Evolutionary conservation across 2,329 filamentous ascomycete genomes (phyloP).

Genomic region (Aspergillus fischeri): DNA sequence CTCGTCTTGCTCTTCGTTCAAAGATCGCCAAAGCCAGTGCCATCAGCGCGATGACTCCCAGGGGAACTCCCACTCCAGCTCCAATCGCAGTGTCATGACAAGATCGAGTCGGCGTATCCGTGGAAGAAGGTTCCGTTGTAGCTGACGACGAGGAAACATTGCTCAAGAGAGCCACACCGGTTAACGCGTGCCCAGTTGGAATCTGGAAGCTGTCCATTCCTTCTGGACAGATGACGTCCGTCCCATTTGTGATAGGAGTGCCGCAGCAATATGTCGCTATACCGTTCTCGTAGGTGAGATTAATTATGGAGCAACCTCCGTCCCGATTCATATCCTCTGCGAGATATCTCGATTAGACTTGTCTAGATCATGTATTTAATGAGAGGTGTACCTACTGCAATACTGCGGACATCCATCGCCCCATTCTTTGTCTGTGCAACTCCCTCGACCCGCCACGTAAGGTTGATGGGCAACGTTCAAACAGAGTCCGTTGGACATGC

Average conservation of each 20-base stretch:
- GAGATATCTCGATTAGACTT: background rate
- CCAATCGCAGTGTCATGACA: background rate
- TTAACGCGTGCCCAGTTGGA: conserved; percentile 16
- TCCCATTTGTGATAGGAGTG: conserved; percentile 8
- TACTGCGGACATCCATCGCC: conserved; percentile 17
- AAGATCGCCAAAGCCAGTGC: background rate
- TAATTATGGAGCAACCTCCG: conserved; percentile 21
- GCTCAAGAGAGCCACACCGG: conserved; percentile 18
- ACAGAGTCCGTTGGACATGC: conserved; percentile 27
- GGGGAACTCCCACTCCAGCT: background rate
- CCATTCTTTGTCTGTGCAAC: conserved; percentile 29
- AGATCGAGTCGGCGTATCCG: background rate
- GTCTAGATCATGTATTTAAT: background rate
- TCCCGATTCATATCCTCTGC: conserved; percentile 9
- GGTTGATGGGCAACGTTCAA: conserved; percentile 20
- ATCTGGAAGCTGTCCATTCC: conserved; percentile 23
- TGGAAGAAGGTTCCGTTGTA: background rate
- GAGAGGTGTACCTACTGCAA: conserved; percentile 15
- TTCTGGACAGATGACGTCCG: conserved; percentile 14
- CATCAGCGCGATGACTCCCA: background rate
- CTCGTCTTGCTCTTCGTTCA: background rate
- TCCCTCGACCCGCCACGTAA: conserved; percentile 23
- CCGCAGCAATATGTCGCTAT: conserved; percentile 24
- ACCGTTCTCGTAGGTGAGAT: conserved; percentile 9
- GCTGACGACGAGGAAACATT: conserved; percentile 10